Percentiles rank a stretch among this genome's conserved stretches.
phyloP scores from a whole-genome alignment of 2,329 filamentous ascomycete genomes.

The Pyrenophora tritici-repentis region DNA sequence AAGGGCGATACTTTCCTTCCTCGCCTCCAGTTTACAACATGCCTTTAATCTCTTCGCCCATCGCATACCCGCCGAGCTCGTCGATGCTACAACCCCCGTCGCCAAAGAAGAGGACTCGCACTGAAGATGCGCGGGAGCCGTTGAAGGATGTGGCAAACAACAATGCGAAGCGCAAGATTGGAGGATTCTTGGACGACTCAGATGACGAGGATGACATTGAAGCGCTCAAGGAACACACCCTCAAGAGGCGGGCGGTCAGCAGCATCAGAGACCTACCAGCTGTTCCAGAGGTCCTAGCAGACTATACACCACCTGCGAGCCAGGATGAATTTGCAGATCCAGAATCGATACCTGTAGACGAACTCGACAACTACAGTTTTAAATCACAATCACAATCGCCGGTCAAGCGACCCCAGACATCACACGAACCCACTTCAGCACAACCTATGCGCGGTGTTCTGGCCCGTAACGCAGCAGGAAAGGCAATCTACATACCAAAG shows the following conservation, averaged over 20 bases:
- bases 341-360: slow-evolving; percentile 36
- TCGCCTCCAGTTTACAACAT: slow-evolving; percentile 62
- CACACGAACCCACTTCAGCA: slow-evolving; percentile 21
- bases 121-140: slow-evolving; percentile 35
- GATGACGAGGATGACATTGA: slow-evolving; percentile 50
- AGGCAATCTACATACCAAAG: slow-evolving; percentile 60
- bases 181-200: slow-evolving; percentile 48
- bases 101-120: slow-evolving; percentile 47
- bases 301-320: slow-evolving; percentile 44
- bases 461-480: slow-evolving; percentile 61
- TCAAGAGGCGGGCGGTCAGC: slow-evolving; percentile 42
- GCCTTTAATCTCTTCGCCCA: slow-evolving; percentile 64
- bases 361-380: slow-evolving; percentile 37
- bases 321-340: slow-evolving; percentile 37
- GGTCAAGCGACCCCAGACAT: slow-evolving; percentile 19
- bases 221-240: slow-evolving; percentile 46
- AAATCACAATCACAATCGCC: slow-evolving; percentile 32
- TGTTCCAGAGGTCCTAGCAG: slow-evolving; percentile 27
- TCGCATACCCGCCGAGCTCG: slow-evolving; percentile 61
- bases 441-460: slow-evolving; percentile 26
- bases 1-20: slow-evolving; percentile 33
- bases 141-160: slow-evolving; percentile 41
- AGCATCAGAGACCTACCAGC: slow-evolving; percentile 34
- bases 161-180: slow-evolving; percentile 43
- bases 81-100: slow-evolving; percentile 42